Evolutionary conservation across 164 flowering plant species (phyloP), one percentile per base, ranked within the genome.

Genomic region (Warburgia ugandensis): DNA sequence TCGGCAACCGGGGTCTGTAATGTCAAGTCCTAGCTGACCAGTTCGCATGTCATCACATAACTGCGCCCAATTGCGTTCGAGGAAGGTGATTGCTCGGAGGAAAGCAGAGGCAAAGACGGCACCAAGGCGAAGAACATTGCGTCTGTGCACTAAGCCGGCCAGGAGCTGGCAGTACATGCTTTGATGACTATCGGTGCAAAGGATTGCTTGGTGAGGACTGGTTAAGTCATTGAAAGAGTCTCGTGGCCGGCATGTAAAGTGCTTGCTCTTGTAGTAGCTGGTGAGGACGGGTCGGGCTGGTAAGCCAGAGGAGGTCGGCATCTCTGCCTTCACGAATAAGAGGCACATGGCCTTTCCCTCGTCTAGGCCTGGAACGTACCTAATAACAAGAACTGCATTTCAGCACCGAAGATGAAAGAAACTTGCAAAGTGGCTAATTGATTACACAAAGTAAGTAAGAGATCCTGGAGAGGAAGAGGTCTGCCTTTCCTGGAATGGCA

Each of bases 111-210:
- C 97, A 13, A 89, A 89, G 22, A 85, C 86, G 0, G 97, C 94
- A 0, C 95, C 92, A 0, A 89, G 74, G 0, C 97, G 79, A 20
- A 83, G 73, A 50, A 86, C 94, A 23, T 72, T 68, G 46, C 56
- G 71, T 19, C 88, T 70, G 58, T 79, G 78, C 55, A 78, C 14
- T 16, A 90, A 73, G 16, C 90, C 95, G 12, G 83, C 46, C 2
- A 90, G 73, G 54, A 90, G 59, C 56, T 90, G 95, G 63, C 83
- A 84, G 37, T 86, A 84, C 95, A 86, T 84, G 80, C 95, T 86
- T 48, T 90, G 95, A 54, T 43, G 48, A 69, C 71, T 67, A 54
- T 89, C 90, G 3, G 60, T 52, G 71, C 90, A 89, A 8, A 89
- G 56, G 43, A 90, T 73, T 37, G 84, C 62, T 52, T 68, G 70